These are phyloP conservation scores for Gentiana macrophylla DNA, from an alignment of 257 asterid species.

Conservation along the genomic window DNA sequence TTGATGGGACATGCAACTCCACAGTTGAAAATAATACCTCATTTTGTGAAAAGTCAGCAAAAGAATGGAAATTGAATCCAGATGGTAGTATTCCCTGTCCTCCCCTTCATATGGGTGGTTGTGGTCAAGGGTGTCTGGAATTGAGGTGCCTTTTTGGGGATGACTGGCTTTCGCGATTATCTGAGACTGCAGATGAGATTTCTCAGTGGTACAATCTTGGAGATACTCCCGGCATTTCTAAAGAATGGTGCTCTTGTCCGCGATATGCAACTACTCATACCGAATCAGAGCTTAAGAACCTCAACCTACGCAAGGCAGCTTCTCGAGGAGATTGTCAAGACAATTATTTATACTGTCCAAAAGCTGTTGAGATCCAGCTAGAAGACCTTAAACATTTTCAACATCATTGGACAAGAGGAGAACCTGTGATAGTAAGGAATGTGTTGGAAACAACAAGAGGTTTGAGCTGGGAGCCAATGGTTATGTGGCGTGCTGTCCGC, in stretches of 20 bases:
- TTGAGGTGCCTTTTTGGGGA: slow-evolving; percentile 22
- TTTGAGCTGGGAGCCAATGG: slow-evolving; percentile 99
- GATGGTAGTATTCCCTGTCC: slow-evolving; percentile 45
- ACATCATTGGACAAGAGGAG: slow-evolving; percentile 72
- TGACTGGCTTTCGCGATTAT: slow-evolving; percentile 28
- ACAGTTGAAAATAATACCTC: slow-evolving; percentile 12
- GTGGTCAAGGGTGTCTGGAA: slow-evolving; percentile 30
- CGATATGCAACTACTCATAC: slow-evolving; percentile 1
- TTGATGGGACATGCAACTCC: slow-evolving; percentile 4
- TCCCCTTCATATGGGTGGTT: slow-evolving; percentile 32
- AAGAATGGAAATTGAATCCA: slow-evolving; percentile 28
- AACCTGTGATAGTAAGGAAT: slow-evolving; percentile 74
- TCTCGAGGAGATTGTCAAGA: slow-evolving; percentile 43
- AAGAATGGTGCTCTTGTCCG: slow-evolving; percentile 27
- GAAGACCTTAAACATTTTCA: slow-evolving; percentile 64
- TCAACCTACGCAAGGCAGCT: slow-evolving; percentile 40
- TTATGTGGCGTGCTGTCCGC: slow-evolving; percentile 95
- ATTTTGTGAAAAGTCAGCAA: slow-evolving; percentile 11
- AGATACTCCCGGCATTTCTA: slow-evolving; percentile 11
- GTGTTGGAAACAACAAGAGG: slow-evolving; percentile 66
- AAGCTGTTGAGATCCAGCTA: slow-evolving; percentile 37
- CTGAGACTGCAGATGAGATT: slow-evolving; percentile 28
- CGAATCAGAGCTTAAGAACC: slow-evolving; percentile 5
- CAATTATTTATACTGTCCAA: slow-evolving; percentile 59
- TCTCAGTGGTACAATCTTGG: slow-evolving; percentile 8